Percentiles rank a stretch among this genome's conserved stretches.
Conservation (phyloP, 257 asterid species). For the Solanum paucissectum region DNA sequence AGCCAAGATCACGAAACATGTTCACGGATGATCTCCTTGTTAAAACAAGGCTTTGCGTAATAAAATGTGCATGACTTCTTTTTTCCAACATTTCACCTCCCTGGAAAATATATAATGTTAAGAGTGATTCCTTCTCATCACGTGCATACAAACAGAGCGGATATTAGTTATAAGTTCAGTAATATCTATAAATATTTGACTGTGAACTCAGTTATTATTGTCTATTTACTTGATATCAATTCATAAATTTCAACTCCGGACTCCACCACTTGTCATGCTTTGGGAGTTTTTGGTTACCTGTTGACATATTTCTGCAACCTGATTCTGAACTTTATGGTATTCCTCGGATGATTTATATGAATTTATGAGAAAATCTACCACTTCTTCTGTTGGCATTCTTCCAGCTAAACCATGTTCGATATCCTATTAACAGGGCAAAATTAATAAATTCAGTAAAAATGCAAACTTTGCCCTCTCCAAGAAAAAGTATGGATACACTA, state of each 20-base stretch:
- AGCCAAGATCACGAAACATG: constrained; percentile 23
- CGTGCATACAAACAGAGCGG: not conserved
- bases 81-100: constrained; percentile 11
- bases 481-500: not conserved
- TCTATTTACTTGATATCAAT: not conserved
- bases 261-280: not conserved
- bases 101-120: not conserved
- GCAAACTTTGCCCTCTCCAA: not conserved
- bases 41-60: constrained; percentile 8
- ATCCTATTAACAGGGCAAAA: not conserved
- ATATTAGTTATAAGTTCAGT: not conserved
- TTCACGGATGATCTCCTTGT: constrained; percentile 21
- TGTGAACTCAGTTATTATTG: not conserved
- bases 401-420: constrained; percentile 5
- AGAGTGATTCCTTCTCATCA: not conserved
- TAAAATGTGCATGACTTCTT: constrained; percentile 5
- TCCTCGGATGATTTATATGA: constrained; percentile 2
- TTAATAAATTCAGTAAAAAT: not conserved
- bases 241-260: not conserved
- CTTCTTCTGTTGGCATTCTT: constrained; percentile 11
- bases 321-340: not conserved
- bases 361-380: not conserved
- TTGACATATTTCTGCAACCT: constrained; percentile 7
- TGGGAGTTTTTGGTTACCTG: not conserved
- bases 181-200: not conserved